phyloP scores from a whole-genome alignment of 75 land plant species.

The Ceratopteris richardii region DNA sequence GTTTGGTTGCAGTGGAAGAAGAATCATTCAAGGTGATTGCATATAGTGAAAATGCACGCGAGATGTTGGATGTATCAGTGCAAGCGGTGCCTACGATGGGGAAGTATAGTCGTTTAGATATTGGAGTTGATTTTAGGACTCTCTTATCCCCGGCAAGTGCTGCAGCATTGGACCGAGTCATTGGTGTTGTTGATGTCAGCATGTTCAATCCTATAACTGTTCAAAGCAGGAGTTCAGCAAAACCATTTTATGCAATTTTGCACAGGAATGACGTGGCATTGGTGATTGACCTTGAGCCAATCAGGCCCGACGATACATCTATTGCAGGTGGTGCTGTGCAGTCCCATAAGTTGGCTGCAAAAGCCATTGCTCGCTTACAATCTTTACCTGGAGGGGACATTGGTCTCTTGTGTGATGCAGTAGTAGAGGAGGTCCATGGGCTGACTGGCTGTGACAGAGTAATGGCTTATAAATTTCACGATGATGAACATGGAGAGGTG shows the following conservation, averaged over 20 bases:
- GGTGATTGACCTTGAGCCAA: conserved; percentile 76
- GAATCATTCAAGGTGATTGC: conserved; percentile 57
- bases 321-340: conserved; percentile 73
- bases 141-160: conserved; percentile 54
- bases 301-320: conserved; percentile 49
- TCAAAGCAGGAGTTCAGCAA: conserved; percentile 63
- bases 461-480: conserved; percentile 93
- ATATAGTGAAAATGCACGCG: conserved; percentile 73
- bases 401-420: conserved; percentile 55
- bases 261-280: conserved; percentile 65
- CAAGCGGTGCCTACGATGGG: conserved; percentile 78
- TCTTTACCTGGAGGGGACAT: conserved; percentile 70
- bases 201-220: conserved; percentile 76
- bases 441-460: conserved; percentile 80
- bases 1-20: conserved; percentile 75
- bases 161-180: conserved; percentile 55
- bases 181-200: conserved; percentile 55
- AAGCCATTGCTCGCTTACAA: conserved; percentile 70
- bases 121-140: conserved; percentile 50
- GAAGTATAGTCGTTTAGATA: conserved; percentile 39
- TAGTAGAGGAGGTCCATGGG: conserved; percentile 72
- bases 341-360: conserved; percentile 79
- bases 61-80: conserved; percentile 59
- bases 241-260: conserved; percentile 78
- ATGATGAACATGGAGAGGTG: conserved; percentile 94